Evolutionary conservation across 495 filamentous ascomycete species (phyloP).

Genomic region (Paragyromitra xinjiangensis): DNA sequence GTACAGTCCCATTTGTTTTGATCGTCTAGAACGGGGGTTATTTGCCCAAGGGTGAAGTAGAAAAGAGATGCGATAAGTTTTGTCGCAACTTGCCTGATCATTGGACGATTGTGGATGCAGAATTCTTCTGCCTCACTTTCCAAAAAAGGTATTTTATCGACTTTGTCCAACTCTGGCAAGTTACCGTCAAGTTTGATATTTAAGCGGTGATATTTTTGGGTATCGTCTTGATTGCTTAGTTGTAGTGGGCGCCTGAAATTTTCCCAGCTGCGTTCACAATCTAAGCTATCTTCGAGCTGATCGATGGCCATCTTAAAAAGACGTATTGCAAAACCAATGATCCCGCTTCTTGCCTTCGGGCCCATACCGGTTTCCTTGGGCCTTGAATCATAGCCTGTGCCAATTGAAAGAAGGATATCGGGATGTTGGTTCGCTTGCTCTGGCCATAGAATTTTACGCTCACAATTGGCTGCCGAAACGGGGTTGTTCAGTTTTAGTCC

Average conservation of each 20-base stretch:
- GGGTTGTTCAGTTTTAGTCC: slow-evolving; percentile 58
- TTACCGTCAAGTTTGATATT: slow-evolving; percentile 47
- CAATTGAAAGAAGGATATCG: slow-evolving; percentile 60
- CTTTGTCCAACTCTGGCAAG: slow-evolving; percentile 43
- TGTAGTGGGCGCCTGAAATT: slow-evolving; percentile 10
- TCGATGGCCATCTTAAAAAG: slow-evolving; percentile 31
- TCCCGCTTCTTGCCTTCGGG: slow-evolving; percentile 6
- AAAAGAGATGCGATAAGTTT: slow-evolving; percentile 43
- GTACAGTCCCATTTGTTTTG: background rate
- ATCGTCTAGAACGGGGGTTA: background rate
- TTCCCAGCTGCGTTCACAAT: slow-evolving; percentile 34
- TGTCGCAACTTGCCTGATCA: slow-evolving; percentile 26
- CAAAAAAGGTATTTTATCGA: slow-evolving; percentile 33
- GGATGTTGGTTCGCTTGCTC: slow-evolving; percentile 51
- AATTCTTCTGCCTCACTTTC: slow-evolving; percentile 16
- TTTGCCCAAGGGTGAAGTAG: slow-evolving; percentile 28
- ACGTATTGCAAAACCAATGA: slow-evolving; percentile 48
- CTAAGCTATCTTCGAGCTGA: slow-evolving; percentile 23
- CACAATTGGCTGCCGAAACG: slow-evolving; percentile 55
- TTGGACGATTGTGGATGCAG: background rate
- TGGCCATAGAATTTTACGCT: slow-evolving; percentile 59
- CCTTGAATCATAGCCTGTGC: slow-evolving; percentile 49
- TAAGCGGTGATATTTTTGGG: slow-evolving; percentile 41
- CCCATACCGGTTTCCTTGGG: slow-evolving; percentile 43
- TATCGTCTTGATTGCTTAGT: slow-evolving; percentile 9